Percentiles rank a stretch among this genome's conserved stretches.
Conservation (phyloP, 495 filamentous ascomycete species). For the Aspergillus cavernicola region DNA sequence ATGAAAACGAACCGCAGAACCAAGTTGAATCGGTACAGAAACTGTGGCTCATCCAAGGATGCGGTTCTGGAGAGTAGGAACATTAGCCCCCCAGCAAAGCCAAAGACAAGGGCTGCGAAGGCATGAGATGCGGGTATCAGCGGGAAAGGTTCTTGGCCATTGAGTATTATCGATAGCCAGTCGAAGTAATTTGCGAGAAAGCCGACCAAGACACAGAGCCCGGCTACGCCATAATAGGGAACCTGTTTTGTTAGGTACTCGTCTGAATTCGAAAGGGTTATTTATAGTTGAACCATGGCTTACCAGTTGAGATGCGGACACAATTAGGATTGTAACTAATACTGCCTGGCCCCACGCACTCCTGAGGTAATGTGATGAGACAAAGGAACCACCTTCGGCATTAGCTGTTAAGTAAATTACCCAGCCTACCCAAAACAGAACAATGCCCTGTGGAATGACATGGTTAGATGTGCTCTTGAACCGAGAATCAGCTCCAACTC, state of each 20-base stretch:
- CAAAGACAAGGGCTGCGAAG: conserved; percentile 18
- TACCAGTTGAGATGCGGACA: conserved; percentile 42
- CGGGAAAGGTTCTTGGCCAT: conserved; percentile 34
- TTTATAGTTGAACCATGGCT: not conserved
- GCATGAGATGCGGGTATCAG: conserved; percentile 21
- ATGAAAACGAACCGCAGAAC: conserved; percentile 26
- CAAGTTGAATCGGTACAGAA: conserved; percentile 29
- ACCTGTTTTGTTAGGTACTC: conserved; percentile 28
- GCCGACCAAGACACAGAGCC: conserved; percentile 31
- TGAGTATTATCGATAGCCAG: conserved; percentile 22
- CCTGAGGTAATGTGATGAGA: conserved; percentile 30
- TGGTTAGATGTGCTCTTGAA: not conserved
- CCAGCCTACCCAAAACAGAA: conserved; percentile 29
- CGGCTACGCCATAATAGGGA: conserved; percentile 31
- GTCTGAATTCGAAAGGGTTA: not conserved
- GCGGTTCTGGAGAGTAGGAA: conserved; percentile 30
- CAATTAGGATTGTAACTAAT: conserved; percentile 25
- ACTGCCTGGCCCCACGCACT: conserved; percentile 34
- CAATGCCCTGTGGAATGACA: conserved; percentile 25
- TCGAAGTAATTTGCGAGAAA: conserved; percentile 32
- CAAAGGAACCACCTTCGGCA: conserved; percentile 20
- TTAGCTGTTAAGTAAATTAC: conserved; percentile 23
- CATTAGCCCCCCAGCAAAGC: conserved; percentile 21
- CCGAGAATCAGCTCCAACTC: conserved; percentile 13
- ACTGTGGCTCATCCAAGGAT: conserved; percentile 30